Evolutionary conservation across 805 yeast species (phyloP), one percentile per base, ranked within the genome.

Genomic region (Kuraishia molischiana): DNA sequence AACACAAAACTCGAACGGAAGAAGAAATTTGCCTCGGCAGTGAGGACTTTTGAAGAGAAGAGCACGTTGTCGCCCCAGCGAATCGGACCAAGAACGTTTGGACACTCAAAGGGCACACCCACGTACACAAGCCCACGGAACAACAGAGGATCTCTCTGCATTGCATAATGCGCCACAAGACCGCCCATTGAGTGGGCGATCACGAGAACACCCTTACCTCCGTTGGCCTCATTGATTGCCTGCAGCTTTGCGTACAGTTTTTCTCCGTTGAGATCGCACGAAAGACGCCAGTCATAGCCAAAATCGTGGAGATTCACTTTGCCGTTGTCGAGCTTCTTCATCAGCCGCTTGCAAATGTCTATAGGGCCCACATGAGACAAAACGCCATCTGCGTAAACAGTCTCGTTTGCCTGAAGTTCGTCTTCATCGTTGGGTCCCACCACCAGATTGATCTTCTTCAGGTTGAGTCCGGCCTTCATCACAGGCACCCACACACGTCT

Each of bases 181-280:
- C 97, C 97, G 38, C 97, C 97, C 96, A 89, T 87, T 0, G 95
- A 86, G 55, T 89, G 97, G 0, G 92, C 92, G 37, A 89, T 74
- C 1, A 89, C 75, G 19, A 80, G 59, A 0, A 79, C 69, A 10
- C 84, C 86, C 42, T 71, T 70, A 14, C 74, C 75, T 0, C 71
- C 72, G 29, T 51, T 48, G 19, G 57, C 49, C 9, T 63, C 53
- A 34, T 71, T 65, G 20, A 85, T 59, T 4, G 63, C 50, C 15
- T 48, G 44, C 13, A 85, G 54, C 35, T 65, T 66, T n/a, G 66
- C 56, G 24, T 58, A 59, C n/a, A 89, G 60, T 43, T 76, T 67
- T 5, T 59, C 52, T 10, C 83, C 62, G 15, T 68, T 60, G 4
- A 77, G 54, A 31, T 76, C 83, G 2, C 76, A 67, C 5, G 89